Evolutionary conservation across 768 basidiomycete species (phyloP), one percentile per base, ranked within the genome.

Genomic region (Coprinellus micaceus): DNA sequence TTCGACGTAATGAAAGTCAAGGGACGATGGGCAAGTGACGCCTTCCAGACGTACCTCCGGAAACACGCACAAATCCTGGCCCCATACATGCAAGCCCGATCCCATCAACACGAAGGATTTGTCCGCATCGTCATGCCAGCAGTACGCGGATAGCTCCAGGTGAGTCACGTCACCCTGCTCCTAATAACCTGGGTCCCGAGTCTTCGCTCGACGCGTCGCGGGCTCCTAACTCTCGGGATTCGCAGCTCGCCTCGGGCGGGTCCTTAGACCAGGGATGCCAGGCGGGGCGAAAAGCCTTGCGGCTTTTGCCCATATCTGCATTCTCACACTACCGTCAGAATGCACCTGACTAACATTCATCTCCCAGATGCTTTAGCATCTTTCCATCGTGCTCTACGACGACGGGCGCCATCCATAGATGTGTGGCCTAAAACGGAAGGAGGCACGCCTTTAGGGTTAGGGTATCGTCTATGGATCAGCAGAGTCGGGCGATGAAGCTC

Each of bases 1-100:
- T 71, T 77, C 39, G 69, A 75, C 4, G 68, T 68, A 0, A 63
- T 74, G n/a, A 72, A 71, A 37, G 58, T 63, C 0, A 74, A 66
- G 21, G 70, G 74, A 0, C 50, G 66, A 0, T 77, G 74, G 59
- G 52, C 52, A 0, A 57, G 56, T 17, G 52, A 60, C 26, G 58
- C 57, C 2, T 63, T 61, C 29, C 13, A 15, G 13, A 26, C 22
- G 1, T 63, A 63, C 52, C 50, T 61, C 5, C 54, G 56, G 2
- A 53, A 53, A n/a, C 63, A 63, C 36, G 58, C 56, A 2, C 44
- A 58, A 17, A 54, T 63, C n/a, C 45, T 63, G 3, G 63, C 63
- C n/a, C 62, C 51, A 15, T 58, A 63, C 56, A 57, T 58, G n/a
- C 60, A 63, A 45, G 55, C 39, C 2, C 22, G 25, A 7, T 41